These are phyloP conservation scores for Tylopilus sp. DNA, from an alignment of 1,284 basidiomycete genomes.

Conservation along the genomic window DNA sequence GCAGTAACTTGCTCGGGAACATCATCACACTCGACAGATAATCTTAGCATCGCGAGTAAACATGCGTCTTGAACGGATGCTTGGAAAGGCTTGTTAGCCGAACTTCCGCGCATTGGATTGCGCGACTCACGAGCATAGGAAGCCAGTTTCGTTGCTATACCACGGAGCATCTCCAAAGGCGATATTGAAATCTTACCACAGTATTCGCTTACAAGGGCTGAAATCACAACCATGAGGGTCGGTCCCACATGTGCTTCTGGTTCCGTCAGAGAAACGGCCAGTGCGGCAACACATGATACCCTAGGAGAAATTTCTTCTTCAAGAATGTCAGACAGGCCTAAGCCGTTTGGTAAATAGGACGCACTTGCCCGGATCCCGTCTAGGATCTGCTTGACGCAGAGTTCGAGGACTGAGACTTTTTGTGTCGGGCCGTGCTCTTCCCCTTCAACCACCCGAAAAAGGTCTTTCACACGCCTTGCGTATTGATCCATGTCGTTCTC, in stretches of 20 bases:
- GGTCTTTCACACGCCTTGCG: constrained; percentile 46
- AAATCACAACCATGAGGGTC: constrained; percentile 59
- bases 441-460: constrained; percentile 45
- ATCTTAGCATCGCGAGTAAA: constrained; percentile 62
- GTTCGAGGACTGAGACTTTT: constrained; percentile 47
- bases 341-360: constrained; percentile 16
- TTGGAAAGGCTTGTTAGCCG: constrained; percentile 27
- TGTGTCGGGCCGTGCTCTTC: constrained; percentile 26
- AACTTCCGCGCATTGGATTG: background rate
- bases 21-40: constrained; percentile 55
- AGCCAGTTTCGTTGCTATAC: constrained; percentile 44
- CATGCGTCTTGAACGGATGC: constrained; percentile 68
- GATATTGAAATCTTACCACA: constrained; percentile 47
- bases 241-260: constrained; percentile 43
- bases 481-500: constrained; percentile 56
- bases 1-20: constrained; percentile 44
- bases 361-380: constrained; percentile 46
- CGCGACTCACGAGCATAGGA: constrained; percentile 47
- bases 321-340: constrained; percentile 13
- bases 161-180: constrained; percentile 49
- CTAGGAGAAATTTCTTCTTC: constrained; percentile 45
- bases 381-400: constrained; percentile 52
- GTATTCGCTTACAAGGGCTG: constrained; percentile 63
- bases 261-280: constrained; percentile 50
- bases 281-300: constrained; percentile 46